Evolutionary conservation across 768 basidiomycete genomes (phyloP).

Genomic region (Xanthoconium purpureum): DNA sequence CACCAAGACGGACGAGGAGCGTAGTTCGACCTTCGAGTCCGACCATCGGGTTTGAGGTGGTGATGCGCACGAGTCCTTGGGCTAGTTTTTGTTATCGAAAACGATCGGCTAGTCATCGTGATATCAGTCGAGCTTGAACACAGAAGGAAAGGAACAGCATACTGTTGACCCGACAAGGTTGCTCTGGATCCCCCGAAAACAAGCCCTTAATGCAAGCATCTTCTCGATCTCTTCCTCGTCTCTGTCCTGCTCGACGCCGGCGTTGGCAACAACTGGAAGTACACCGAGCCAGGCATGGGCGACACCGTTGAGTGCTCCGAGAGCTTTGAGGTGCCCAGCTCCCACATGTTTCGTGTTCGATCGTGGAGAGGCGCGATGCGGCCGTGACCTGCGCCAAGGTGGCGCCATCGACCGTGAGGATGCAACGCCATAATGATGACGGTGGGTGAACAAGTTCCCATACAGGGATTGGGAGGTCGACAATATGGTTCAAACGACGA

Average conservation of each 20-base stretch:
- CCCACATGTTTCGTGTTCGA: conserved; percentile 49
- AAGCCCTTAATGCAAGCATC: conserved; percentile 70
- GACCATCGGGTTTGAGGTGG: conserved; percentile 76
- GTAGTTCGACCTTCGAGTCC: conserved; percentile 84
- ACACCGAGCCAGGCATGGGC: conserved; percentile 49
- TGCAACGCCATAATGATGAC: neutral
- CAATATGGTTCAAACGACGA: no score
- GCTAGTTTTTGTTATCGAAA: conserved; percentile 44
- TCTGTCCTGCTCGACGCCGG: conserved; percentile 95
- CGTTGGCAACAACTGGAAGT: conserved; percentile 82
- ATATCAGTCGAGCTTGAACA: neutral
- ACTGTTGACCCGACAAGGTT: conserved; percentile 83
- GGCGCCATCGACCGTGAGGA: conserved; percentile 88
- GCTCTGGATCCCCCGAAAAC: conserved; percentile 60
- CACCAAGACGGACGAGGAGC: conserved; percentile 68
- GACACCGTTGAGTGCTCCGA: conserved; percentile 59
- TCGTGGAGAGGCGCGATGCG: conserved; percentile 59
- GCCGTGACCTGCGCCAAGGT: conserved; percentile 67
- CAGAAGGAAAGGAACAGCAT: neutral
- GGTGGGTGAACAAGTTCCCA: neutral
- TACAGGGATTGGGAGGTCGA: neutral
- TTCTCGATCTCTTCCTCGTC: conserved; percentile 86
- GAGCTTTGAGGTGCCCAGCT: neutral
- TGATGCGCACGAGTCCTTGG: conserved; percentile 63
- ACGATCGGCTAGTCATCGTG: neutral